A percentile compares a stretch with the other conserved stretches of the same genome.
Evolutionary conservation across 2,329 filamentous ascomycete genomes (phyloP).

Genomic region (Fusarium sambucinum): DNA sequence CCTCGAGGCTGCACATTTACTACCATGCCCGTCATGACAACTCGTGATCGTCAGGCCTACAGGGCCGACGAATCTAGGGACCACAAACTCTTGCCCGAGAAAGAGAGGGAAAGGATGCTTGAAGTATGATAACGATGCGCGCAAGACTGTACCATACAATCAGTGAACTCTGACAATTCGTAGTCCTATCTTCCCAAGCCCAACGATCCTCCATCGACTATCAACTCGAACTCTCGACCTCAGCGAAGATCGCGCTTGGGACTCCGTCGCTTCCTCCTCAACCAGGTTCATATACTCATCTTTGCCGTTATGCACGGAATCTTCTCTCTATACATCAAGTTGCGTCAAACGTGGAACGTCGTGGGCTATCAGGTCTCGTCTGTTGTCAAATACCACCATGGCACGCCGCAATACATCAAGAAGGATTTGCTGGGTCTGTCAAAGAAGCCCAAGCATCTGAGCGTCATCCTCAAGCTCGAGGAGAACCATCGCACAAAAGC

Average conservation of each 20-base stretch:
- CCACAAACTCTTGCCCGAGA: slow-evolving; percentile 53
- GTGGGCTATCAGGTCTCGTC: slow-evolving; percentile 82
- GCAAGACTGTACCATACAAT: not conserved
- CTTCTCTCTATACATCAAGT: slow-evolving; percentile 89
- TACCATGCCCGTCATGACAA: slow-evolving; percentile 52
- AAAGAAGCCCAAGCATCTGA: slow-evolving; percentile 85
- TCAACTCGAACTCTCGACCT: slow-evolving; percentile 40
- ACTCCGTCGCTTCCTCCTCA: slow-evolving; percentile 70
- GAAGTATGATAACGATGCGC: slow-evolving; percentile 46
- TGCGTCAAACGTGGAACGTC: slow-evolving; percentile 82
- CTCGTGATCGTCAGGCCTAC: slow-evolving; percentile 55
- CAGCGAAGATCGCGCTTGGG: slow-evolving; percentile 61
- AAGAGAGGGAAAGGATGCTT: slow-evolving; percentile 55
- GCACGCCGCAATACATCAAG: slow-evolving; percentile 90
- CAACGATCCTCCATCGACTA: slow-evolving; percentile 50
- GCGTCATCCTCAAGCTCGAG: slow-evolving; percentile 83
- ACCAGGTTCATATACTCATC: slow-evolving; percentile 73
- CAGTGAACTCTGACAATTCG: slow-evolving; percentile 10
- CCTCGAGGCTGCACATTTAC: slow-evolving; percentile 48
- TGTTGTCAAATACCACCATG: slow-evolving; percentile 93
- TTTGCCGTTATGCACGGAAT: slow-evolving; percentile 80
- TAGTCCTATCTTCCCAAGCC: slow-evolving; percentile 54
- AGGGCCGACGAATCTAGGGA: slow-evolving; percentile 54
- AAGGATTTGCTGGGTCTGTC: slow-evolving; percentile 82
- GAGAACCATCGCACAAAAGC: slow-evolving; percentile 76